Conservation (phyloP, 2,329 filamentous ascomycete genomes). For the Colletotrichum sublineola region DNA sequence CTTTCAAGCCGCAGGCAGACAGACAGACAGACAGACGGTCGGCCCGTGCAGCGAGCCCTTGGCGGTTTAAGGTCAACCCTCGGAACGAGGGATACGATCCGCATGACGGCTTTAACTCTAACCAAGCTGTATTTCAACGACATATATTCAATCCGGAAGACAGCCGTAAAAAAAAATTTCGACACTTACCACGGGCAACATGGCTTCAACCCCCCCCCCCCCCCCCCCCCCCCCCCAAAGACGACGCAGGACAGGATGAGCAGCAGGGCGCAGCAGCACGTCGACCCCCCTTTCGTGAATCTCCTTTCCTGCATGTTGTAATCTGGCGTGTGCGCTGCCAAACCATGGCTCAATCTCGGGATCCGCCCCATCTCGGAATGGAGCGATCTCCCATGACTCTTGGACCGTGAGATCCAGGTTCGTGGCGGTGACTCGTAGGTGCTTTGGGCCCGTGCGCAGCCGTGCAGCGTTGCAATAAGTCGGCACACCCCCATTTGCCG, state of each 20-base stretch:
- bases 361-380: slow-evolving; percentile 37
- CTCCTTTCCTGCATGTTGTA: neutral
- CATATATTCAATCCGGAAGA: slow-evolving; percentile 7
- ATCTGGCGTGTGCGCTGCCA: slow-evolving; percentile 5
- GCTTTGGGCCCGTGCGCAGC: neutral
- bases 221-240: too few species aligned
- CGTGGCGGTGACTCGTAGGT: slow-evolving; percentile 7
- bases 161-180: neutral
- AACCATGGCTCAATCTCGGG: slow-evolving; percentile 31
- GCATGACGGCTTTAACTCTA: slow-evolving; percentile 34
- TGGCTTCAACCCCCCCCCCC: neutral
- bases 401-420: slow-evolving; percentile 3
- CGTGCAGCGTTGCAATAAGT: neutral
- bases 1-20: slow-evolving; percentile 12
- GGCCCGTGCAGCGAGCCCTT: slow-evolving; percentile 1
- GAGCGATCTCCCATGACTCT: slow-evolving; percentile 29
- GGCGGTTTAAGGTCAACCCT: slow-evolving; percentile 1
- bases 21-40: neutral
- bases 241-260: too few species aligned
- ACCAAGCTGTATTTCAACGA: neutral
- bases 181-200: too few species aligned
- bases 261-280: neutral
- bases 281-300: neutral
- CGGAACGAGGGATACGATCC: slow-evolving; percentile 30
- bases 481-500: too few species aligned